Conservation (phyloP, 768 basidiomycete genomes). For the Gymnopilus junonius region DNA sequence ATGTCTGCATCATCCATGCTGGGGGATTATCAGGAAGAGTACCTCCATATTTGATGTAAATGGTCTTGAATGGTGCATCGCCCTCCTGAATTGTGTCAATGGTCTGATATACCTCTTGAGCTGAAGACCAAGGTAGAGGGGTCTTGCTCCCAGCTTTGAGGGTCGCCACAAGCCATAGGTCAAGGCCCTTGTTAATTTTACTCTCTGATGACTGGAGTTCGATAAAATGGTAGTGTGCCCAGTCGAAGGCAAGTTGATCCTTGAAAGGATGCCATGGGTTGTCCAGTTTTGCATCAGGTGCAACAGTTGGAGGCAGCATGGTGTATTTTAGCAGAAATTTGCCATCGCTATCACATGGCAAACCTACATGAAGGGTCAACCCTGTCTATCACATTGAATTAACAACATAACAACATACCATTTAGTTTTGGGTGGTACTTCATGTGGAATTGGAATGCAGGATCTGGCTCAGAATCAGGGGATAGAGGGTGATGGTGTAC, state of each 20-base stretch:
- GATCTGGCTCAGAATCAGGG: not conserved
- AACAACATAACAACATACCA: not conserved
- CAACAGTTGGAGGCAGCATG: not conserved
- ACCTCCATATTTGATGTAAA: conserved; percentile 18
- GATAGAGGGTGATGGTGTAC: not conserved
- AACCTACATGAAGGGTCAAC: not conserved
- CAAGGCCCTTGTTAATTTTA: not conserved
- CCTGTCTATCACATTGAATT: not conserved
- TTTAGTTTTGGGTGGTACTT: not conserved
- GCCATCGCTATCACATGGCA: not conserved
- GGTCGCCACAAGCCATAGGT: not conserved
- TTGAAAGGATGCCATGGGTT: not conserved
- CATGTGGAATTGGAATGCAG: not conserved
- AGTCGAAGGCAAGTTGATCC: not conserved
- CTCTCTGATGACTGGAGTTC: not conserved
- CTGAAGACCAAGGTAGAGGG: not conserved
- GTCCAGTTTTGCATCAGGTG: not conserved
- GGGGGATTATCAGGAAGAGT: conserved; percentile 17
- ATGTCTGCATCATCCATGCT: conserved; percentile 27
- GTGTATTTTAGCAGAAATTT: not conserved
- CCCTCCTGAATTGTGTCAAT: conserved; percentile 4
- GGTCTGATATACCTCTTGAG: not conserved
- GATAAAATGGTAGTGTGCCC: not conserved
- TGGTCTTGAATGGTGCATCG: conserved; percentile 20
- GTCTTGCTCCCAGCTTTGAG: not conserved